phyloP scores from a whole-genome alignment of 2,329 filamentous ascomycete species.

The Fusarium sp. region DNA sequence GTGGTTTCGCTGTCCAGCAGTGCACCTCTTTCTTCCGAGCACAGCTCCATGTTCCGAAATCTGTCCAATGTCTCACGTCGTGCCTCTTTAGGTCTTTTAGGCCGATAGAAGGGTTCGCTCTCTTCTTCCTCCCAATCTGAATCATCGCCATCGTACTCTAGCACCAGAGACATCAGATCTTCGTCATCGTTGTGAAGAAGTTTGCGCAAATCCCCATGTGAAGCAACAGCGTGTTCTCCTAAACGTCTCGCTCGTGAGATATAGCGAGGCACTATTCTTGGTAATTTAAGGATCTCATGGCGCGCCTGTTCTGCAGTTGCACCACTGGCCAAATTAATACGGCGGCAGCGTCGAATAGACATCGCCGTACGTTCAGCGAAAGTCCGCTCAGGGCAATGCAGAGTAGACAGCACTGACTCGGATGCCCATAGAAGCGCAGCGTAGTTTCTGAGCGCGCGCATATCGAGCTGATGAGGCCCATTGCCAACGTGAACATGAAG shows the following conservation, averaged over 20 bases:
- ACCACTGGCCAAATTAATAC: slow-evolving; percentile 7
- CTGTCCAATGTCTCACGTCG: neutral
- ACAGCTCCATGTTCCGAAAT: neutral
- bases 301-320: slow-evolving; percentile 5
- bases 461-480: slow-evolving; percentile 47
- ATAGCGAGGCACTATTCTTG: slow-evolving; percentile 20
- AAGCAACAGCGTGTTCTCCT: slow-evolving; percentile 37
- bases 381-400: slow-evolving; percentile 50
- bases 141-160: slow-evolving; percentile 21
- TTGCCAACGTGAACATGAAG: slow-evolving; percentile 54
- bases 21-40: neutral
- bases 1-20: slow-evolving; percentile 21
- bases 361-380: neutral
- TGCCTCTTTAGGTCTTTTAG: slow-evolving; percentile 6
- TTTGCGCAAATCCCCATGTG: slow-evolving; percentile 5
- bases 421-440: slow-evolving; percentile 51
- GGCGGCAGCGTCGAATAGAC: slow-evolving; percentile 22
- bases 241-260: slow-evolving; percentile 42
- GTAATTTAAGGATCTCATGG: neutral
- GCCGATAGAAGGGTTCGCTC: slow-evolving; percentile 31
- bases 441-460: slow-evolving; percentile 45
- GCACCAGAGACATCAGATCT: neutral
- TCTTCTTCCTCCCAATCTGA: slow-evolving; percentile 24
- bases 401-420: slow-evolving; percentile 50
- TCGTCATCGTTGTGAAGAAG: neutral